Evolutionary conservation across 768 basidiomycete species (phyloP), one percentile per base, ranked within the genome.

Genomic region (Termitomyces sp.): DNA sequence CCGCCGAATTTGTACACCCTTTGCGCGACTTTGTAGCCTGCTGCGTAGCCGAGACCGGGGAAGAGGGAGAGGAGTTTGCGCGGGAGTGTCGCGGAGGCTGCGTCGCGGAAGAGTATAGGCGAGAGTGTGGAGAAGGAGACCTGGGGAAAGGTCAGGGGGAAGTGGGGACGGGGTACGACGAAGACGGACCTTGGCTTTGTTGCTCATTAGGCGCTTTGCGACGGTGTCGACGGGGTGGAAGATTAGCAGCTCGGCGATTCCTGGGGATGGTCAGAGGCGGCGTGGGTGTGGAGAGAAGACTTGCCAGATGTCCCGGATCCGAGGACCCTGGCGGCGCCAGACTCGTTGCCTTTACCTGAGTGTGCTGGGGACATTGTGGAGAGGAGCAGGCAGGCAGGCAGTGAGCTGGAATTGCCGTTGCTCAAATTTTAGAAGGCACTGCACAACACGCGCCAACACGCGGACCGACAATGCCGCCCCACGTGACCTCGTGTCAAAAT

Each of bases 201-300:
- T 97, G 72, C 93, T 95, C 96, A 99, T 99, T 55, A 99, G 74
- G 38, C 96, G 89, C 74, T 99, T 99, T n/a, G 97, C 94, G 56
- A 98, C 87, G 1, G 97, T 99, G 75, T 99, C 95, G 26, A 94
- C 91, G 20, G 95, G 95, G 71, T 97, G 95, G 77, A 98, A 97
- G 20, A 98, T 85, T 65, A 97, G 75, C 56, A 99, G 81, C 79
- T 99, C 96, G 64, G 95, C 94, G 67, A 99, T 80, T 69, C 95
- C 95, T 96, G 57, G 23, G 44, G 56, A 59, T 20, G 55, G 52
- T 43, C 23, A 23, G 23, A 23, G 23, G 23, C 23, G 23, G 23
- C 23, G 23, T 23, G 23, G 23, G 1, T 1, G 23, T 23, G 23
- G 23, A 23, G 23, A 23, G 23, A 2, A 23, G 23, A 23, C 23